Percentiles rank a stretch among this genome's conserved stretches.
Conservation (phyloP, 805 yeast species). For the Yarrowia sp. region DNA sequence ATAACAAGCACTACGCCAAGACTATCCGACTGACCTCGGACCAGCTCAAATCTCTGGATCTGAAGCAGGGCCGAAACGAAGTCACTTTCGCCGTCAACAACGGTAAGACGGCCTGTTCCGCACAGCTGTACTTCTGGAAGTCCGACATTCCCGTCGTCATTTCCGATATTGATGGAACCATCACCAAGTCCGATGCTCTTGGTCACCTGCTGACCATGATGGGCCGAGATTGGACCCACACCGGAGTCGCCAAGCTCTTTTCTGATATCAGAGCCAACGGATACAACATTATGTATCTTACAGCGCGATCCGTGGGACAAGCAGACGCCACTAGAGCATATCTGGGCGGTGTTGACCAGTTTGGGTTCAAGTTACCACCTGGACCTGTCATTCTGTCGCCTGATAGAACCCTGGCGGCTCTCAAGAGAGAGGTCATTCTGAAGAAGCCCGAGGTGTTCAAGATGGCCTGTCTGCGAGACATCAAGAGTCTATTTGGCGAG, state of each 20-base stretch:
- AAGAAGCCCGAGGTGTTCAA: slow-evolving; percentile 98
- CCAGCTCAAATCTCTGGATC: slow-evolving; percentile 69
- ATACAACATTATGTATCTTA: slow-evolving; percentile 86
- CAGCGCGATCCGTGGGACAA: slow-evolving; percentile 93
- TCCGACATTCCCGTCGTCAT: slow-evolving; percentile 85
- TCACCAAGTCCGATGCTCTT: slow-evolving; percentile 94
- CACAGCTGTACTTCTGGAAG: slow-evolving; percentile 82
- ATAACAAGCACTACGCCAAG: slow-evolving; percentile 57
- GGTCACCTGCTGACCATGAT: slow-evolving; percentile 93
- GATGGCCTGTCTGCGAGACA: slow-evolving; percentile 92
- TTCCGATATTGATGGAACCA: slow-evolving; percentile 97
- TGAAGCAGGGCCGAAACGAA: slow-evolving; percentile 76
- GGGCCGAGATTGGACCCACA: slow-evolving; percentile 97
- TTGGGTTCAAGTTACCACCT: slow-evolving; percentile 66
- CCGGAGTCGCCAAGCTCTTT: slow-evolving; percentile 89
- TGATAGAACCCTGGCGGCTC: slow-evolving; percentile 93
- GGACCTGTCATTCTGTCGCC: slow-evolving; percentile 97
- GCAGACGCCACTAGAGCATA: slow-evolving; percentile 90
- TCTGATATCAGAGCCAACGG: slow-evolving; percentile 86
- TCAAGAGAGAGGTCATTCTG: slow-evolving; percentile 84
- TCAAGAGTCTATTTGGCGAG: slow-evolving; percentile 56
- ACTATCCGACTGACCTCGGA: slow-evolving; percentile 89
- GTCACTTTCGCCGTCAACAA: slow-evolving; percentile 75
- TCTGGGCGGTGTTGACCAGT: slow-evolving; percentile 72
- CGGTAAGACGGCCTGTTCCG: slow-evolving; percentile 72